These are phyloP conservation scores for Oryza glumipatula DNA, from an alignment of 176 grass and related monocot species.

Conservation along the genomic window DNA sequence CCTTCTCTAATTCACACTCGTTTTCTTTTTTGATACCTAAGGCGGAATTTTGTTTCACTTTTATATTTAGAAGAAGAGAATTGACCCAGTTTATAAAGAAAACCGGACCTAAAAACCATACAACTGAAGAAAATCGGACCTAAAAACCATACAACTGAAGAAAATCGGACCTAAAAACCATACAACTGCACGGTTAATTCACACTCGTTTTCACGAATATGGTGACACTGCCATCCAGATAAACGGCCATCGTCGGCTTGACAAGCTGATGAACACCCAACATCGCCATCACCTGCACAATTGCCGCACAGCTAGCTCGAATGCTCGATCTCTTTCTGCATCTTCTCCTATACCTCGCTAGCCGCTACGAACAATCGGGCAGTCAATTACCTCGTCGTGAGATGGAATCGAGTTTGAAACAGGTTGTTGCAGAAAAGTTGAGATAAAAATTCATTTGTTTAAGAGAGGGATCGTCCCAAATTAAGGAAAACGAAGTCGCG, in stretches of 20 bases:
- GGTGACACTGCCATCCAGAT: neutral
- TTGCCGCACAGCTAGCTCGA: neutral
- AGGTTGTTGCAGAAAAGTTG: neutral
- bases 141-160: too few species aligned
- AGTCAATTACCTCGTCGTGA: neutral
- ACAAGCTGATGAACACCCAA: neutral
- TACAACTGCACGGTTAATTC: neutral
- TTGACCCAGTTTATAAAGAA: too few species aligned
- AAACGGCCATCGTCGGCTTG: slow-evolving; percentile 16
- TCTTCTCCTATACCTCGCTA: neutral
- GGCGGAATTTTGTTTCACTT: too few species aligned
- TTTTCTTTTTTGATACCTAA: neutral
- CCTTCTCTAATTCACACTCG: slow-evolving; percentile 12
- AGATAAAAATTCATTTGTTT: neutral
- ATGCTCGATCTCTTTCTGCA: neutral
- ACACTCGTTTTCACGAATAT: slow-evolving; percentile 19
- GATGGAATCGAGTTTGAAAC: neutral
- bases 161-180: too few species aligned
- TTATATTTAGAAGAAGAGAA: too few species aligned
- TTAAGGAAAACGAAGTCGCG: slow-evolving; percentile 30
- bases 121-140: too few species aligned
- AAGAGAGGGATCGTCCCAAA: neutral
- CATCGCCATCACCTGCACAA: neutral
- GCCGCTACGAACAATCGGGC: neutral
- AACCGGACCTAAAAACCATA: too few species aligned